These are phyloP conservation scores for Ascochyta fabae DNA, from an alignment of 2,329 filamentous ascomycete genomes.

Conservation along the genomic window DNA sequence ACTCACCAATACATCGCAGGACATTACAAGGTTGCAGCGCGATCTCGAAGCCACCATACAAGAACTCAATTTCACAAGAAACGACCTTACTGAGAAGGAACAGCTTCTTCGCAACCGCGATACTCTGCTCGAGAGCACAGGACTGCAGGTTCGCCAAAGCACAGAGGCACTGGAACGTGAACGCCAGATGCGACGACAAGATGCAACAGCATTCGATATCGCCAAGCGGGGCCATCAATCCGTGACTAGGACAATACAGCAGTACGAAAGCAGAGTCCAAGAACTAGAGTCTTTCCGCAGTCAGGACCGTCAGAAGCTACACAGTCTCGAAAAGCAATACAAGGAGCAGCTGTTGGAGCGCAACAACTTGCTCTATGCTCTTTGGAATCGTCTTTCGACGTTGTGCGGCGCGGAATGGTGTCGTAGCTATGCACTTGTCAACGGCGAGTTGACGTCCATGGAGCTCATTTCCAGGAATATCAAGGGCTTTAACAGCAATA, in stretches of 20 bases:
- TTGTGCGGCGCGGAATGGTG: constrained; percentile 93
- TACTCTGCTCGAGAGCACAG: constrained; percentile 83
- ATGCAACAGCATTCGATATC: constrained; percentile 86
- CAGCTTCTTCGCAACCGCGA: constrained; percentile 89
- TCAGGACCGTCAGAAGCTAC: constrained; percentile 78
- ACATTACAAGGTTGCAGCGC: constrained; percentile 84
- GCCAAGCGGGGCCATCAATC: constrained; percentile 87
- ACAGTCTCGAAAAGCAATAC: constrained; percentile 77
- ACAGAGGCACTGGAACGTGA: constrained; percentile 92
- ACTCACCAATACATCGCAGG: constrained; percentile 55
- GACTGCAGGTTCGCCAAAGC: constrained; percentile 82
- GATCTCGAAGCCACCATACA: constrained; percentile 84
- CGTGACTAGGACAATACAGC: constrained; percentile 81
- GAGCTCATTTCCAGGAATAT: constrained; percentile 87
- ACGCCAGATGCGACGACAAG: constrained; percentile 80
- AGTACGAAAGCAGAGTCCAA: constrained; percentile 81
- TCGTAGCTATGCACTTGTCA: constrained; percentile 86
- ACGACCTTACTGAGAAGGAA: constrained; percentile 86
- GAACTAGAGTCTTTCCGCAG: constrained; percentile 84
- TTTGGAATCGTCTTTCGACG: constrained; percentile 87
- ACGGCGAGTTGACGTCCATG: constrained; percentile 82
- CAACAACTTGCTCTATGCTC: constrained; percentile 82
- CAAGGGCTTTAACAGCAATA: constrained; percentile 86
- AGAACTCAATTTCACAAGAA: constrained; percentile 80
- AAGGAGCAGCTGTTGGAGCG: constrained; percentile 88